Evolutionary conservation across 345 rosid genomes (phyloP).

Genomic region (Moringa oleifera): DNA sequence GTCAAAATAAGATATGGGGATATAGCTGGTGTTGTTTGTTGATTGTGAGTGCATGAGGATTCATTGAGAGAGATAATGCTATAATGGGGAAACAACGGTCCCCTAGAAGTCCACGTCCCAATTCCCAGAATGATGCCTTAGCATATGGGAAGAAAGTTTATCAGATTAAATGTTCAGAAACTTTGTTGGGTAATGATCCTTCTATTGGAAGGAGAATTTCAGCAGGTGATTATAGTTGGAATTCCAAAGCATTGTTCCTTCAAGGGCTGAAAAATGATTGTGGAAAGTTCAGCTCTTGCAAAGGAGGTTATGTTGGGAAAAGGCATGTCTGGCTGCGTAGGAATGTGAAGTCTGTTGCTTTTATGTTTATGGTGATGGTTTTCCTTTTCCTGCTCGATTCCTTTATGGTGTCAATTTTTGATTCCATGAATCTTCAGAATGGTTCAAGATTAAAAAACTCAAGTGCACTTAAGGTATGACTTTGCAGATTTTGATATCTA

Average conservation of each 20-base stretch:
- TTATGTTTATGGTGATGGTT: constrained; percentile 36
- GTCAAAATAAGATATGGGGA: not conserved
- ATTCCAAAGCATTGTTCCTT: constrained; percentile 27
- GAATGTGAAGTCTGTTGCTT: constrained; percentile 40
- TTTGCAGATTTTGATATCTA: not conserved
- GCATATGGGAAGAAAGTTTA: constrained; percentile 29
- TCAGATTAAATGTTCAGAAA: constrained; percentile 34
- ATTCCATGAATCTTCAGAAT: constrained; percentile 33
- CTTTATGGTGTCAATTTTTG: constrained; percentile 53
- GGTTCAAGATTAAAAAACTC: constrained; percentile 32
- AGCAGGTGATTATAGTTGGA: constrained; percentile 43
- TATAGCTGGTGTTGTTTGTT: not conserved
- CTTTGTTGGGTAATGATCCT: constrained; percentile 42
- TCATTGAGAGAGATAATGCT: constrained; percentile 16
- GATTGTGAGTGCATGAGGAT: constrained; percentile 3
- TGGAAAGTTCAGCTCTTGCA: constrained; percentile 38
- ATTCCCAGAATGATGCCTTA: constrained; percentile 17
- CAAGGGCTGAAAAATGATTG: constrained; percentile 45
- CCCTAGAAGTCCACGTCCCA: constrained; percentile 36
- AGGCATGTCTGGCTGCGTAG: constrained; percentile 48
- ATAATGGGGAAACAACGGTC: constrained; percentile 57
- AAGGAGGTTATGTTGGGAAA: constrained; percentile 46
- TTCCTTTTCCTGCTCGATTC: constrained; percentile 64
- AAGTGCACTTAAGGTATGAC: constrained; percentile 43
- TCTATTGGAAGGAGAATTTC: constrained; percentile 45